These are phyloP conservation scores for Durusdinium trenchii DNA, from an alignment of 73 alveolate genomes.

Conservation along the genomic window DNA sequence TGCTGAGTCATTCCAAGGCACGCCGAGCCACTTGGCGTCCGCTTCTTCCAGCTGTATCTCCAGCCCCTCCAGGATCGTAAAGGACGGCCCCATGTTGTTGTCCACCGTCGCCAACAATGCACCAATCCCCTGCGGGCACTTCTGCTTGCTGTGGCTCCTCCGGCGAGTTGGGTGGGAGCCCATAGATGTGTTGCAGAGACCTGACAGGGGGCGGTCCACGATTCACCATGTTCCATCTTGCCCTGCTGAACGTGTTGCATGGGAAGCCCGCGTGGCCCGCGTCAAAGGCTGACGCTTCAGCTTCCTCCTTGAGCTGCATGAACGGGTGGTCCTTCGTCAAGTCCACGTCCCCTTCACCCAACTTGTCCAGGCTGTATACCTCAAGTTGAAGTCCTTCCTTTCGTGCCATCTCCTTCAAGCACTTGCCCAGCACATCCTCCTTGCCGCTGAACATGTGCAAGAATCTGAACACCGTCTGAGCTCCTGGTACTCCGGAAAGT, in stretches of 20 bases:
- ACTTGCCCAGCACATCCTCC: not conserved
- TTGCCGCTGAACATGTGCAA: constrained; percentile 8
- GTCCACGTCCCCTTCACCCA: not conserved
- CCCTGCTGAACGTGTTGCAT: not conserved
- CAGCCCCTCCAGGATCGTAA: too few relatives aligned
- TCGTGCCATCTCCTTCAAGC: not conserved
- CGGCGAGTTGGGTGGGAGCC: not conserved
- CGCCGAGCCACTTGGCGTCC: too few relatives aligned
- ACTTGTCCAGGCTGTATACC: not conserved
- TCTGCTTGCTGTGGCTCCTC: not conserved
- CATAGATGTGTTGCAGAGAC: not conserved
- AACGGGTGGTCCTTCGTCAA: not conserved
- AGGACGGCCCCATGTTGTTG: too few relatives aligned
- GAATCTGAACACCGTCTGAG: not conserved
- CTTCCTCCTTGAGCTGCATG: not conserved
- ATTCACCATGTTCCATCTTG: not conserved
- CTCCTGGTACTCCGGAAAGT: not conserved
- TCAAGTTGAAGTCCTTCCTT: not conserved
- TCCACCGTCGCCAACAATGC: too few relatives aligned
- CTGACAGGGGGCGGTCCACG: too few relatives aligned
- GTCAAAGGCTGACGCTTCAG: not conserved
- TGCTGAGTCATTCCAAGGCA: too few relatives aligned
- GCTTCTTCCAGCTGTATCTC: too few relatives aligned
- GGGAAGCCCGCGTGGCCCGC: constrained; percentile 45
- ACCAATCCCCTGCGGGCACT: too few relatives aligned